Percentiles rank a stretch among this genome's conserved stretches.
phyloP scores from a whole-genome alignment of 1,139 yeast species.

The Kluyveromyces marxianus region DNA sequence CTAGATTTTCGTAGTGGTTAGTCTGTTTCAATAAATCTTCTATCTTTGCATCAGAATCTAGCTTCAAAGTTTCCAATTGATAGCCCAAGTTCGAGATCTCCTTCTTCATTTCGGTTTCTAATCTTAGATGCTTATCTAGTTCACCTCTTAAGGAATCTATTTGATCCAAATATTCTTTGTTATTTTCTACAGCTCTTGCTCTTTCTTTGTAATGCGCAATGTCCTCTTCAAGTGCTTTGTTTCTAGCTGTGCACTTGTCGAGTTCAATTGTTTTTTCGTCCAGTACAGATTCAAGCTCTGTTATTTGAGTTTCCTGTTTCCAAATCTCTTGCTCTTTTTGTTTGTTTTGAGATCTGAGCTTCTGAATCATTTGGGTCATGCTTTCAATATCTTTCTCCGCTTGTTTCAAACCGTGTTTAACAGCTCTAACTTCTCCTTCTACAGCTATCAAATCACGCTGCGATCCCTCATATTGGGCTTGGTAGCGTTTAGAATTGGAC shows the following conservation, averaged over 20 bases:
- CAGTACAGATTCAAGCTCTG: conserved; percentile 47
- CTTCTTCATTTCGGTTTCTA: conserved; percentile 58
- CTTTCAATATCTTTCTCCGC: conserved; percentile 54
- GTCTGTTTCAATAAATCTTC: conserved; percentile 45
- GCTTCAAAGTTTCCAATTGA: conserved; percentile 51
- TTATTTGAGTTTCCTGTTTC: conserved; percentile 50
- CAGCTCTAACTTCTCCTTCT: conserved; percentile 56
- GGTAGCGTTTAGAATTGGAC: conserved; percentile 49
- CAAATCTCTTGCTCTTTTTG: conserved; percentile 52
- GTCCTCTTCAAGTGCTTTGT: conserved; percentile 41
- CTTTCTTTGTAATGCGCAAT: conserved; percentile 46
- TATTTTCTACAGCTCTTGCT: conserved; percentile 35
- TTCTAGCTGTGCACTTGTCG: conserved; percentile 42
- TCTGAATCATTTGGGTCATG: conserved; percentile 51
- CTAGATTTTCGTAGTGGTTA: conserved; percentile 39
- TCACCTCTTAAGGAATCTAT: conserved; percentile 53
- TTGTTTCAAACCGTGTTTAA: conserved; percentile 44
- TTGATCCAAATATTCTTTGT: conserved; percentile 47
- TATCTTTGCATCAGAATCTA: conserved; percentile 46
- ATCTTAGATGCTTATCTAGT: conserved; percentile 47
- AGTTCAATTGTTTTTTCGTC: conserved; percentile 55
- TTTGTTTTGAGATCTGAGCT: conserved; percentile 47
- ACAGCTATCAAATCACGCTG: conserved; percentile 69
- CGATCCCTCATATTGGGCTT: conserved; percentile 68
- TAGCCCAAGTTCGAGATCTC: conserved; percentile 55